These are phyloP conservation scores for Globisporangium recalcitrans DNA, from an alignment of 352 stramenopile genomes.

Conservation along the genomic window DNA sequence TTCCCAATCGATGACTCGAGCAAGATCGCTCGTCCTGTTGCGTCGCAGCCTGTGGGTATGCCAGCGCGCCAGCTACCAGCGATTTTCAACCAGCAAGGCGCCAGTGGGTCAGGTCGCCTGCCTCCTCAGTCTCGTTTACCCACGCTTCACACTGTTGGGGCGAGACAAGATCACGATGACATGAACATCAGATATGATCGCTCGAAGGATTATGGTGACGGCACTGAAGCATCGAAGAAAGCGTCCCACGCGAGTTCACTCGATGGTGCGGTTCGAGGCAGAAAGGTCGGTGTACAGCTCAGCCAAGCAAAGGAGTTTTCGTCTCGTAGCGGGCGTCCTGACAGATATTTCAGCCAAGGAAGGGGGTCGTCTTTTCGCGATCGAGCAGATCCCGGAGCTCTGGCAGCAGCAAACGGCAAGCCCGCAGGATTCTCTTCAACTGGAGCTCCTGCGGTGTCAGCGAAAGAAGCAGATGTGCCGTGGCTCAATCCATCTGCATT, in stretches of 20 bases:
- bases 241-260: neutral
- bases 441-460: neutral
- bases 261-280: constrained; percentile 1
- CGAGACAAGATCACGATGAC: constrained; percentile 10
- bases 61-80: neutral
- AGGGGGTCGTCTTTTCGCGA: neutral
- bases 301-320: neutral
- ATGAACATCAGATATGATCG: neutral
- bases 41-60: neutral
- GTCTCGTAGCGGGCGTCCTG: neutral
- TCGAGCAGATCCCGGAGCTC: neutral
- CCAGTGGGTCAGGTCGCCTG: neutral
- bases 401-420: constrained; percentile 5
- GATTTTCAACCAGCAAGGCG: constrained; percentile 5
- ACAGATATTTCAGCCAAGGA: constrained; percentile 1
- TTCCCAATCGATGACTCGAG: neutral
- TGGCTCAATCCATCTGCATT: constrained; percentile 53
- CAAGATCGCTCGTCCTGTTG: neutral
- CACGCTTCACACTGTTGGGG: constrained; percentile 7
- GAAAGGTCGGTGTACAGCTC: neutral
- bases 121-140: constrained; percentile 10
- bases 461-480: constrained; percentile 35
- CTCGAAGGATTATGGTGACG: constrained; percentile 1
- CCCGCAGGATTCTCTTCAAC: neutral
- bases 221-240: neutral